These are phyloP conservation scores for Cavenderia fasciculata DNA, from an alignment of 78 protist species.

Conservation along the genomic window DNA sequence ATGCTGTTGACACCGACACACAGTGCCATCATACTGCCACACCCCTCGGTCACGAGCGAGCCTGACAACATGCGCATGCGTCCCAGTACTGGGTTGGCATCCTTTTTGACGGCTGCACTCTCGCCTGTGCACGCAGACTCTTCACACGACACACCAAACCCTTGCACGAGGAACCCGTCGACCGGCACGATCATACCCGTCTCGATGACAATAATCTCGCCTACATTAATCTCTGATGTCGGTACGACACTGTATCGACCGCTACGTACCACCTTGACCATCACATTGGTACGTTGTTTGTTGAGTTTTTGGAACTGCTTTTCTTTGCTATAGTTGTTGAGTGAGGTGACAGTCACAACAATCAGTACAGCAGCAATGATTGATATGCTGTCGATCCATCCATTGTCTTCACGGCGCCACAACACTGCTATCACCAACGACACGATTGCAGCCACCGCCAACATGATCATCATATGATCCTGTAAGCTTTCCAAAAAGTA, in stretches of 20 bases:
- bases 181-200: conserved; percentile 61
- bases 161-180: conserved; percentile 81
- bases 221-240: conserved; percentile 75
- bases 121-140: conserved; percentile 91
- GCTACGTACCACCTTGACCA: conserved; percentile 52
- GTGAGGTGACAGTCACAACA: conserved; percentile 86
- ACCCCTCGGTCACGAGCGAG: conserved; percentile 71
- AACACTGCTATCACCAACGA: conserved; percentile 55
- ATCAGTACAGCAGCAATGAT: conserved; percentile 87
- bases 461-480: conserved; percentile 69
- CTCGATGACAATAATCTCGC: conserved; percentile 81
- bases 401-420: conserved; percentile 9
- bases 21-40: conserved; percentile 72
- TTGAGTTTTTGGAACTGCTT: conserved; percentile 74
- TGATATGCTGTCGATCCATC: conserved; percentile 92
- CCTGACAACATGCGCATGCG: conserved; percentile 24
- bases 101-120: conserved; percentile 72
- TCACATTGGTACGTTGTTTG: not conserved
- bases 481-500: conserved; percentile 11
- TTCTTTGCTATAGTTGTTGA: conserved; percentile 90
- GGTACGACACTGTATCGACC: conserved; percentile 22
- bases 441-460: conserved; percentile 57
- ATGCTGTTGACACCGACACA: conserved; percentile 80
- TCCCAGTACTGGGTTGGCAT: not conserved
- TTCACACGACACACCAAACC: conserved; percentile 60